These are phyloP conservation scores for Mortierella antarctica DNA, from an alignment of 192 early-diverging fungal genomes.

Conservation along the genomic window DNA sequence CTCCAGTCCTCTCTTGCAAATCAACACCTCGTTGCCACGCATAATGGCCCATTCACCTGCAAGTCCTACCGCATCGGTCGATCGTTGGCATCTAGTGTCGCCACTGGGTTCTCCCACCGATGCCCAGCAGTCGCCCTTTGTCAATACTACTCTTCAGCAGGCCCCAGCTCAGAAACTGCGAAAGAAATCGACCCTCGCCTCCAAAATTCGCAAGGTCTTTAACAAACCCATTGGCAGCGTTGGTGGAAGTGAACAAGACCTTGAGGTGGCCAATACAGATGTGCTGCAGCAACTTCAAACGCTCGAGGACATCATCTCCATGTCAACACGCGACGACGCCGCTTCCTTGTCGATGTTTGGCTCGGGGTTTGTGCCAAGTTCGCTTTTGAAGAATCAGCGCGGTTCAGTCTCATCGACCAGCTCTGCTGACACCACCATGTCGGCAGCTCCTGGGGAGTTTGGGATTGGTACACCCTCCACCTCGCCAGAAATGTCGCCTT, in stretches of 20 bases:
- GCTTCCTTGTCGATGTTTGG: not conserved
- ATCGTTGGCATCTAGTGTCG: not conserved
- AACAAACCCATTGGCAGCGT: conserved; percentile 5
- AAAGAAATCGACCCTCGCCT: conserved; percentile 24
- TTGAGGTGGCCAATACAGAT: not conserved
- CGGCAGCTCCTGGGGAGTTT: conserved; percentile 9
- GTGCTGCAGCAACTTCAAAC: not conserved
- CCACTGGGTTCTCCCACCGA: not conserved
- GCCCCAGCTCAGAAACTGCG: not conserved
- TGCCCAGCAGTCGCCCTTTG: not conserved
- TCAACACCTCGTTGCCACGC: not conserved
- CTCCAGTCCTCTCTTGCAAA: not conserved
- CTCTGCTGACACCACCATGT: conserved; percentile 23
- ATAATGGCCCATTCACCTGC: too few relatives aligned
- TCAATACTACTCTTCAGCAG: not conserved
- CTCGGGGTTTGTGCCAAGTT: not conserved
- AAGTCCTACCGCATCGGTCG: not conserved
- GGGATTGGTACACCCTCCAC: conserved; percentile 24
- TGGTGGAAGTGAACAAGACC: conserved; percentile 6
- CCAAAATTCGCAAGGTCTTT: conserved; percentile 47
- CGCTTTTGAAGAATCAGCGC: conserved; percentile 20
- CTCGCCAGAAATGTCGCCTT: conserved; percentile 37
- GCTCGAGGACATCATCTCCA: conserved; percentile 19
- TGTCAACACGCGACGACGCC: conserved; percentile 4
- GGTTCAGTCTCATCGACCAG: conserved; percentile 46